A percentile compares a stretch with the other conserved stretches of the same genome.
phyloP scores from a whole-genome alignment of 192 early-diverging fungal genomes.

The Allomyces macrogynus region DNA sequence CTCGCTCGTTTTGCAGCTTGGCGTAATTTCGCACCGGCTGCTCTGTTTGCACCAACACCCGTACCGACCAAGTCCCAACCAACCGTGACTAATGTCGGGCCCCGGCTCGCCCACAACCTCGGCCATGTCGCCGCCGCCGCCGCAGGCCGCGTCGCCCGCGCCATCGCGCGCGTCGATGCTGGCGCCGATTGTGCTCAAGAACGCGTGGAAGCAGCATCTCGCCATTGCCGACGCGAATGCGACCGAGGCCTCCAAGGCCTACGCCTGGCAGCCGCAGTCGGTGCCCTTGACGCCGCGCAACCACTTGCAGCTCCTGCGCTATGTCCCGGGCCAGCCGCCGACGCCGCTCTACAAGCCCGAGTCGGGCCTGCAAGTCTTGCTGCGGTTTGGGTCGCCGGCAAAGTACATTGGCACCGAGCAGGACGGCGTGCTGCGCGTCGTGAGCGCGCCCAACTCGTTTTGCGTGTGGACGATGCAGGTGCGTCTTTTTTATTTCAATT shows the following conservation, averaged over 20 bases:
- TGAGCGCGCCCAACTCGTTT: not conserved
- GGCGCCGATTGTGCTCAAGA: not conserved
- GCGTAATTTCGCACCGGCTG: too few species aligned
- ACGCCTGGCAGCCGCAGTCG: not conserved
- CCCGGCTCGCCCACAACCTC: too few species aligned
- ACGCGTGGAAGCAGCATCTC: not conserved
- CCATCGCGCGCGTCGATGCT: too few species aligned
- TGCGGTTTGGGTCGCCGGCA: not conserved
- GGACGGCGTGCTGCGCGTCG: conserved; percentile 1
- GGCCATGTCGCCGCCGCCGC: too few species aligned
- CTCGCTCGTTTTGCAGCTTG: too few species aligned
- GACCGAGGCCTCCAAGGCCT: not conserved
- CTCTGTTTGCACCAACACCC: too few species aligned
- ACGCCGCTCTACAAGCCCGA: not conserved
- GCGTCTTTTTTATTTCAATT: too few species aligned
- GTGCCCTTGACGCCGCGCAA: not conserved
- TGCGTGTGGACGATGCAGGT: not conserved
- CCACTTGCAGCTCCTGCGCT: not conserved
- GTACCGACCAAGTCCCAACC: too few species aligned
- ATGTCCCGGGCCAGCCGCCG: not conserved
- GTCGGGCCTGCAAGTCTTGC: not conserved
- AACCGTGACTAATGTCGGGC: too few species aligned
- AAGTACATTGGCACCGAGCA: not conserved
- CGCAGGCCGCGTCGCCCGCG: too few species aligned
- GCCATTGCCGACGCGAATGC: not conserved